These are phyloP conservation scores for Phytophthora fragariae DNA, from an alignment of 352 stramenopile genomes.

Conservation along the genomic window DNA sequence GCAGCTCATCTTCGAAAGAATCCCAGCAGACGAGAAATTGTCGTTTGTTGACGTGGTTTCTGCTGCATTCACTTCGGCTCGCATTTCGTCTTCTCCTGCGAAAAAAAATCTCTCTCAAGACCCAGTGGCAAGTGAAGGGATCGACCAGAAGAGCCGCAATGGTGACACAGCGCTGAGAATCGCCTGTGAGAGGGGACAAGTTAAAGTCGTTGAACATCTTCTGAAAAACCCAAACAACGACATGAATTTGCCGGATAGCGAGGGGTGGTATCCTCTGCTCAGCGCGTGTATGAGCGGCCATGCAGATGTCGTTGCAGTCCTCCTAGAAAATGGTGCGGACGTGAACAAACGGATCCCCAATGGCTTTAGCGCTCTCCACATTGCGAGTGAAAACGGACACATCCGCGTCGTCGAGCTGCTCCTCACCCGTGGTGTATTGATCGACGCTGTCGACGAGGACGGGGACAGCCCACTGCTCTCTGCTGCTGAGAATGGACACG, in stretches of 20 bases:
- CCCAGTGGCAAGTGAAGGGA: neutral
- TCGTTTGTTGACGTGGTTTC: constrained; percentile 8
- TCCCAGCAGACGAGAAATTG: neutral
- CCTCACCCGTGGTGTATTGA: neutral
- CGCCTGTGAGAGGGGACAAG: constrained; percentile 2
- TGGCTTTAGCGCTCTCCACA: constrained; percentile 6
- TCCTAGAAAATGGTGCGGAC: neutral
- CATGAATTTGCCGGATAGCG: constrained; percentile 4
- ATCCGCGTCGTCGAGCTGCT: neutral
- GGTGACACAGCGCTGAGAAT: constrained; percentile 16
- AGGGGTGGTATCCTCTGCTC: constrained; percentile 1
- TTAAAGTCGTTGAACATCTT: constrained; percentile 5
- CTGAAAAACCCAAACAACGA: constrained; percentile 9
- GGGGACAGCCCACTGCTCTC: constrained; percentile 1
- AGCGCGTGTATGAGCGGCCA: neutral
- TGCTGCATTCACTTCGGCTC: neutral
- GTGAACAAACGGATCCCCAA: neutral
- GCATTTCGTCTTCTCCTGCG: neutral
- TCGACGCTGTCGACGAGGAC: constrained; percentile 8
- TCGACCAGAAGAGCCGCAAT: constrained; percentile 16
- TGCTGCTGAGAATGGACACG: constrained; percentile 2
- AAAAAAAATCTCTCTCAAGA: neutral
- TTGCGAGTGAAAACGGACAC: constrained; percentile 1
- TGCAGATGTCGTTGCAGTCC: neutral
- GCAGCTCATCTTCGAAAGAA: constrained; percentile 14